Base-by-base conservation (phyloP, 2,329 filamentous ascomycete species). In the Nemania diffusa region DNA sequence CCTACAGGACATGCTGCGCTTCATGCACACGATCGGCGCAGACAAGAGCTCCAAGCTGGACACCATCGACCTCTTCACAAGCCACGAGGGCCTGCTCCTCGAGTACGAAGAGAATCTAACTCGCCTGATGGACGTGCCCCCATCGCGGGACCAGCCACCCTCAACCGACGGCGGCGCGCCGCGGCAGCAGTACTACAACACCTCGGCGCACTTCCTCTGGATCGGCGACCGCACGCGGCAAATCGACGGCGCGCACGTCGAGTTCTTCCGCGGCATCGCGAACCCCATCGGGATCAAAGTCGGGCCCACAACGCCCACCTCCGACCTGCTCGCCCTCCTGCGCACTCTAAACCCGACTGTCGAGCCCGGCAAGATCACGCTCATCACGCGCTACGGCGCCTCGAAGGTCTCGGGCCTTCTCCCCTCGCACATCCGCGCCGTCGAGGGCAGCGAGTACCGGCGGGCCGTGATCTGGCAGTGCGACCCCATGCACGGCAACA, bases 231-330 rank as follows among this genome's bases (percentile, higher is more conserved):
- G 96, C 71, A 99, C 96, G 1, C 89, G 96, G 53, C 95, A 98
- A 81, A 88, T 97, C 52, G 92, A 96, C 77, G 93, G 95, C 73
- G 95, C 92, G 0, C 96, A 99, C 80, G 92, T 99, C 69, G 96
- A 99, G 81, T 99, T 97, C 85, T 97, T 98, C 87, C 91, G 96
- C 52, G 96, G 96, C 65, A 91, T 99, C 72, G 91, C 93, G 75
- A 99, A 99, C 82, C 96, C 96, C 0, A 93, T 99, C 73, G 96
- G 96, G 69, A 91, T 99, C 81, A 99, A 99, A 80, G 92, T 99
- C 65, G 96, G 96, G 0, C 96, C 96, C 8, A 91, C 90, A 5
- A 97, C 97, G 76, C 87, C 90, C 2, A 83, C 87, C 0, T 82
- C 87, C 0, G 96, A 98, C 77, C 87, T 99, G 15, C 86, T 95